Conservation (phyloP, 2,329 filamentous ascomycete species). For the Cytospora piceicola region DNA sequence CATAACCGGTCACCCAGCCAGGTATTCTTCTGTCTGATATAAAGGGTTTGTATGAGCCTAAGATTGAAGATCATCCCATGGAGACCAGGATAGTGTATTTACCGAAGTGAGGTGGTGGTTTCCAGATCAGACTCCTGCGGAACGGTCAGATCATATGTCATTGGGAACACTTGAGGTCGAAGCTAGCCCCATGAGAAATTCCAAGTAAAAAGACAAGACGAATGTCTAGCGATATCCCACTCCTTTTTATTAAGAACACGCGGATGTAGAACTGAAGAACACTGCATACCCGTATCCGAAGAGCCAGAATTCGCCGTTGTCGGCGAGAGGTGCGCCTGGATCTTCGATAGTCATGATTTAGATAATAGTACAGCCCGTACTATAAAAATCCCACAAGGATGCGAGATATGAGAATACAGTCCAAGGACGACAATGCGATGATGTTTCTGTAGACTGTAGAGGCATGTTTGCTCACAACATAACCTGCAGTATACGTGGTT, state of each 20-base stretch:
- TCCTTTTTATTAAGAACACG: no score
- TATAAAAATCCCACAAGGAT: not conserved
- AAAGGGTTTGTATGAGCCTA: not conserved
- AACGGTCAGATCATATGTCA: conserved; percentile 14
- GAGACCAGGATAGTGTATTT: conserved; percentile 38
- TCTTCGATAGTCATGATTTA: conserved; percentile 44
- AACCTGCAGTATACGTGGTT: not conserved
- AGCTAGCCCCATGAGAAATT: not conserved
- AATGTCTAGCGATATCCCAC: not conserved
- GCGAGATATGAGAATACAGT: not conserved
- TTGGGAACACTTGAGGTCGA: not conserved
- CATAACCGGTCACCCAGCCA: conserved; percentile 91
- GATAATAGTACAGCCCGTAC: no score
- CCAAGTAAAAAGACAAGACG: not conserved
- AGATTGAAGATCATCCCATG: not conserved
- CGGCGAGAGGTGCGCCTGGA: conserved; percentile 35
- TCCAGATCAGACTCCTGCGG: conserved; percentile 91
- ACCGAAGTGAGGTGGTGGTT: conserved; percentile 96
- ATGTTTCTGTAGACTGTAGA: not conserved
- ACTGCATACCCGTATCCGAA: conserved; percentile 85
- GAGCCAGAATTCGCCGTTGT: conserved; percentile 79
- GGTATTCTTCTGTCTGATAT: conserved; percentile 76
- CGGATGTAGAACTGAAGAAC: conserved; percentile 14
- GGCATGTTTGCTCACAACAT: not conserved
- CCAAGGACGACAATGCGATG: not conserved